Evolutionary conservation across 78 protist species (phyloP), one percentile per base, ranked within the genome.

Genomic region (Guillardia theta): DNA sequence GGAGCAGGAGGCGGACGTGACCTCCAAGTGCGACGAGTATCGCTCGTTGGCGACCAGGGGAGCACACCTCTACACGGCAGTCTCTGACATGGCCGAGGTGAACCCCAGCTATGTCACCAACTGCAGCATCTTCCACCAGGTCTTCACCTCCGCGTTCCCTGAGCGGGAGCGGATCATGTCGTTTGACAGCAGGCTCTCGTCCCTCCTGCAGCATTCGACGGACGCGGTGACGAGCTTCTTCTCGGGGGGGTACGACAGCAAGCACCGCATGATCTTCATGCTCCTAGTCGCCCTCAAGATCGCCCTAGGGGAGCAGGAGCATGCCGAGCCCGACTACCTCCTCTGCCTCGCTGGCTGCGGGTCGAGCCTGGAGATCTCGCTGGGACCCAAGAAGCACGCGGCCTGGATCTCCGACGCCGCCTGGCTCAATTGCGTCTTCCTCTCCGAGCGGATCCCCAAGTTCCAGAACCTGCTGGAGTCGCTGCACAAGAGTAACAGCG

Each of bases 41-140:
- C 88, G 88, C 18, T n/a, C 15, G 48, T 97, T 97, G 19, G 98
- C 83, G 15, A 58, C 92, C 24, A 97, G 98, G 9, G 98, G 97
- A 53, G 92, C 97, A 10, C 46, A 97, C 15, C 76, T 98, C n/a
- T 98, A 97, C 93, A 97, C 97, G 93, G 41, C 95, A 62, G 77
- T 97, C 45, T 96, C 92, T 4, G 97, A 97, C 64, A 96, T 96
- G 97, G 10, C 95, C 70, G 5, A 58, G 44, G 96, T 98, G 48
- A 58, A 88, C 94, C 44, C 6, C 62, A 98, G 97, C 98, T 98
- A 98, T n/a, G n/a, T n/a, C n/a, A n/a, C n/a, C n/a, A n/a, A n/a
- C n/a, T n/a, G n/a, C n/a, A n/a, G n/a, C n/a, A n/a, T n/a, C n/a
- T n/a, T n/a, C n/a, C n/a, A n/a, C n/a, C n/a, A n/a, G n/a, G n/a